Base-by-base conservation (phyloP, 2,329 filamentous ascomycete genomes). In the Leptoxyphium fumago region DNA sequence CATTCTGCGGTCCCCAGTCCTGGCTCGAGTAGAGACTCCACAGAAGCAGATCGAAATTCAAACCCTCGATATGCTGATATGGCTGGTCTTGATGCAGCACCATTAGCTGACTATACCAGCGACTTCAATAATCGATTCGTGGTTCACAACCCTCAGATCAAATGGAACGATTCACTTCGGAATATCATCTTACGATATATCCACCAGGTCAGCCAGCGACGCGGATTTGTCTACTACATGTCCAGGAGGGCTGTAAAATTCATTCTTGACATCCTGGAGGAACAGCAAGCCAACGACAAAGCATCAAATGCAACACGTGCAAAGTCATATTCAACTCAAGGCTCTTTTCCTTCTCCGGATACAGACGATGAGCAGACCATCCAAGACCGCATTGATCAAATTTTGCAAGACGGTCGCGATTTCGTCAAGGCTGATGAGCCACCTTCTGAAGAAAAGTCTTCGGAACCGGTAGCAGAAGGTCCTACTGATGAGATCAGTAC, bases 111-210 rank as follows among this genome's bases (percentile, higher is more conserved):
- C 51, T 89, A 89, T 52, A 80, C 84, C 41, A 94, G 84, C 61
- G 88, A 96, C 59, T 98, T 95, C 70, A 91, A 93, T 61, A 98
- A 98, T 58, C 83, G 91, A 2, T 98, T 98, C 67, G 89, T 96
- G 54, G 83, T 98, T 43, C 91, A 98, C 69, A 98, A 98, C 55
- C 77, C 93, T 60, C 91, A 98, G 57, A 69, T 98, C 45, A 98
- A 98, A 63, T 98, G 91, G 91, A 96, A 94, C 67, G 98, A 98
- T 55, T 77, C 88, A 10, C 67, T 98, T 32, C 79, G 91, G 46
- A 96, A 98, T 58, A 95, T 95, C 55, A 91, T 98, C 41, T 74
- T 98, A 36, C 84, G 91, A 18, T 98, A 98, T 61, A 93, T 91
- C 50, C 91, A 98, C 59, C 91, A 98, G 68, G 91, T 94, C 56